phyloP scores from a whole-genome alignment of 148 eudicot genomes.

The Chenopodium album region DNA sequence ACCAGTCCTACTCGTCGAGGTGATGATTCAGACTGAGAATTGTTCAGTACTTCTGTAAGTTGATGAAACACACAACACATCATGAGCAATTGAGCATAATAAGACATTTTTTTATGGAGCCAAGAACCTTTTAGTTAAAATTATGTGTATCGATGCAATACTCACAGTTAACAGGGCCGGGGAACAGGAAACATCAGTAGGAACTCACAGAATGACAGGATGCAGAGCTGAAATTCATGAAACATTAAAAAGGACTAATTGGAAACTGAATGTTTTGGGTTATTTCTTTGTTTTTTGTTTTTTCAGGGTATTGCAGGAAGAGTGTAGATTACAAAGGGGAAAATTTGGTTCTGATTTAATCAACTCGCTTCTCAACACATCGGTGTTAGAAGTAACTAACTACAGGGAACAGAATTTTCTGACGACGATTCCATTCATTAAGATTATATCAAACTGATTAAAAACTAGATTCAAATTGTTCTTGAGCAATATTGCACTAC shows the following conservation, averaged over 20 bases:
- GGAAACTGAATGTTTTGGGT: neutral
- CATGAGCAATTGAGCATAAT: slow-evolving; percentile 20
- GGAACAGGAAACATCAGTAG: neutral
- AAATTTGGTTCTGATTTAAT: neutral
- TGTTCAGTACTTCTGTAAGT: slow-evolving; percentile 7
- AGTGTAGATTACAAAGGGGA: neutral
- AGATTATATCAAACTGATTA: neutral
- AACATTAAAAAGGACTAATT: neutral
- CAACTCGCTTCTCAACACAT: neutral
- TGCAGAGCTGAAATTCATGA: neutral
- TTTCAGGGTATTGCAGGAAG: slow-evolving; percentile 8
- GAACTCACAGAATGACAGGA: neutral
- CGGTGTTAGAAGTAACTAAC: neutral
- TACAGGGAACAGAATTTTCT: neutral
- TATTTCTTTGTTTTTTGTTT: neutral
- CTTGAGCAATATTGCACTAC: neutral
- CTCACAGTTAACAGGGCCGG: neutral
- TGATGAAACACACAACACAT: slow-evolving; percentile 23
- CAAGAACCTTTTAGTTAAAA: neutral
- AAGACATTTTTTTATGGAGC: slow-evolving; percentile 11
- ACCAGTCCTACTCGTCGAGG: slow-evolving; percentile 32
- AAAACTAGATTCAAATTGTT: neutral
- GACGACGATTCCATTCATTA: neutral
- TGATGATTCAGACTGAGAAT: slow-evolving; percentile 28
- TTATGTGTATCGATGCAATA: neutral